Base-by-base conservation (phyloP, 805 yeast genomes). In the Myxozyma udenii region DNA sequence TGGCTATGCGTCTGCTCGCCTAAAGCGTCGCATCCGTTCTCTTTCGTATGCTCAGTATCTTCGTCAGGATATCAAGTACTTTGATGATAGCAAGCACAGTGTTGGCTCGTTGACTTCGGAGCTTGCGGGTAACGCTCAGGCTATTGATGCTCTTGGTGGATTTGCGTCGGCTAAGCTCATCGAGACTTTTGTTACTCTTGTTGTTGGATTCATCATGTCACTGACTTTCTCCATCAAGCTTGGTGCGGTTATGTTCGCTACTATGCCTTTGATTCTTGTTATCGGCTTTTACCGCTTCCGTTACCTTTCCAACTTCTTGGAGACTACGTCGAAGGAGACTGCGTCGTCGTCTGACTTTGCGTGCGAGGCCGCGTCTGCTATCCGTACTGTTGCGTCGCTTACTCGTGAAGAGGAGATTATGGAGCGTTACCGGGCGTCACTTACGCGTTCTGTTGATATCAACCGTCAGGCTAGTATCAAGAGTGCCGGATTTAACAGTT, bases 321-420 rank as follows among this genome's bases (percentile, higher is more conserved):
- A 68, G 53, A 62, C 71, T 18, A 66, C 70, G 2, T 66, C 69
- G 48, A 58, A 60, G 33, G 73, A 66, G 9, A 70, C 68, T 48
- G 68, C 68, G 46, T 56, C 63, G 14, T 66, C 73, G 19, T 74
- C 74, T 6, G 57, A 70, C 21, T 67, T 66, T 56, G 76, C 76
- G 2, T 65, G 73, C 41, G 73, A 71, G 53, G 68, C 64, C 44
- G 66, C 71, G 4, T 54, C 66, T 14, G 68, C 75, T 6, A 71
- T 73, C 18, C 66, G 74, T 37, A 72, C 76, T 18, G 76, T 72
- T 5, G 65, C 68, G 38, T 62, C 75, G 11, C 57, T 72, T 23
- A 72, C 76, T 19, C 70, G 76, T 12, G 76, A 72, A 48, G 66
- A 64, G 30, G 71, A 69, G n/a, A 74, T 72, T 16, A 58, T 63